Conservation (phyloP, 306 rosid genomes). For the Quercus cerris region DNA sequence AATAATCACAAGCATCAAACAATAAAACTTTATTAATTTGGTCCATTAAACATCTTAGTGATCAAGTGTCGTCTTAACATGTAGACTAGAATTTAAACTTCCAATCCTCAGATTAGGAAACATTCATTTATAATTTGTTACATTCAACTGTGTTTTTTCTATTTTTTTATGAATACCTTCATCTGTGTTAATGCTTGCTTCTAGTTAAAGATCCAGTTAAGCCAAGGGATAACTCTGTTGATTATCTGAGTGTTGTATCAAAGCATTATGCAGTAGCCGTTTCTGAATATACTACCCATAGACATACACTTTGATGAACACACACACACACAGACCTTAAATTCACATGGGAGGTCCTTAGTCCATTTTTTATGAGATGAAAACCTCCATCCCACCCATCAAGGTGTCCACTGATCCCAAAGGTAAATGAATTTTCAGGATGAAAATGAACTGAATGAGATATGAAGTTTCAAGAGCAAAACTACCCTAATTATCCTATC, state of each 20-base stretch:
- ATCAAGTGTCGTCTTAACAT: neutral
- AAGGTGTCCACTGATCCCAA: neutral
- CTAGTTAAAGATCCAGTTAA: neutral
- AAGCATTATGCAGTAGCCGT: neutral
- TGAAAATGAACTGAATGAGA: neutral
- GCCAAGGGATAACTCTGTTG: neutral
- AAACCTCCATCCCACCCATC: neutral
- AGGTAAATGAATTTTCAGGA: neutral
- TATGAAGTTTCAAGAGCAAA: neutral
- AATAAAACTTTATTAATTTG: neutral
- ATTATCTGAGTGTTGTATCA: neutral
- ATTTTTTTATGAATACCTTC: neutral
- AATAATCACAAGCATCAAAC: slow-evolving; percentile 17
- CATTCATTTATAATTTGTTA: neutral
- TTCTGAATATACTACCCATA: neutral
- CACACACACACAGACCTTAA: too few species aligned
- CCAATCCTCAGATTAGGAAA: neutral
- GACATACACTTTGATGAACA: neutral
- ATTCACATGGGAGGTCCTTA: neutral
- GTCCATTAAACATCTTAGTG: neutral
- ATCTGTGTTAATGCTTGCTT: neutral
- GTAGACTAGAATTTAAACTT: neutral
- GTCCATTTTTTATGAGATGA: neutral
- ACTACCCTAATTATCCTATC: neutral
- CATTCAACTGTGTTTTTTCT: neutral